These are phyloP conservation scores for Microthlaspi erraticum DNA, from an alignment of 345 rosid species.

Conservation along the genomic window DNA sequence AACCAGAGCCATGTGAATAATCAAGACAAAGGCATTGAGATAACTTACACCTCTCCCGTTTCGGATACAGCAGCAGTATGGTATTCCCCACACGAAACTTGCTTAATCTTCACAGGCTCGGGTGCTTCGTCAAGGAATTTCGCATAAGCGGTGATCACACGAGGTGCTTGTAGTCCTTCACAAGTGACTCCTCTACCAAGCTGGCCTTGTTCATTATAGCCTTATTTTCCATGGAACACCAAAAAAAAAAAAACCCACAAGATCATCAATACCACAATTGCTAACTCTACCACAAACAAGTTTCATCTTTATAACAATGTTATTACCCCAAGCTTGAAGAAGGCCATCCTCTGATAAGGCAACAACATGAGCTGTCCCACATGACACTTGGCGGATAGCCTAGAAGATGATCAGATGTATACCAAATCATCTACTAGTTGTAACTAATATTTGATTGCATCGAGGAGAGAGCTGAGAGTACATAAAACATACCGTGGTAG, in stretches of 20 bases:
- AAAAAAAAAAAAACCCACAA: conserved; percentile 25
- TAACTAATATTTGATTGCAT: conserved; percentile 2
- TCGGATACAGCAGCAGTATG: conserved; percentile 94
- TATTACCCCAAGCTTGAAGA: conserved; percentile 95
- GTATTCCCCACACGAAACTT: conserved; percentile 95
- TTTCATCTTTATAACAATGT: conserved; percentile 10
- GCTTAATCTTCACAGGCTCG: conserved; percentile 83
- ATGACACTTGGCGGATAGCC: conserved; percentile 80
- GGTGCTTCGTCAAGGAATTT: conserved; percentile 96
- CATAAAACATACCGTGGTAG: conserved; percentile 55
- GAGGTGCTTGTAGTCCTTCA: conserved; percentile 93
- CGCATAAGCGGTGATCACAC: conserved; percentile 74
- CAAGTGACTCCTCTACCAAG: conserved; percentile 97
- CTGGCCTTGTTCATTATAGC: conserved; percentile 94
- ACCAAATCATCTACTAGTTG: conserved; percentile 4
- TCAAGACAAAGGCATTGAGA: conserved; percentile 53
- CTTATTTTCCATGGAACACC: conserved; percentile 43
- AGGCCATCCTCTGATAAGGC: conserved; percentile 89
- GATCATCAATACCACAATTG: conserved; percentile 6
- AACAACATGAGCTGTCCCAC: conserved; percentile 93
- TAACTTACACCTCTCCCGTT: conserved; percentile 97
- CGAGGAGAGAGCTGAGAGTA: neutral
- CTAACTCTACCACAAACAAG: conserved; percentile 23
- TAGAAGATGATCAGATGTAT: conserved; percentile 30
- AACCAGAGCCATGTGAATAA: conserved; percentile 56